A percentile compares a stretch with the other conserved stretches of the same genome.
Conservation (phyloP, 345 rosid genomes). For the Conringia planisiliqua region DNA sequence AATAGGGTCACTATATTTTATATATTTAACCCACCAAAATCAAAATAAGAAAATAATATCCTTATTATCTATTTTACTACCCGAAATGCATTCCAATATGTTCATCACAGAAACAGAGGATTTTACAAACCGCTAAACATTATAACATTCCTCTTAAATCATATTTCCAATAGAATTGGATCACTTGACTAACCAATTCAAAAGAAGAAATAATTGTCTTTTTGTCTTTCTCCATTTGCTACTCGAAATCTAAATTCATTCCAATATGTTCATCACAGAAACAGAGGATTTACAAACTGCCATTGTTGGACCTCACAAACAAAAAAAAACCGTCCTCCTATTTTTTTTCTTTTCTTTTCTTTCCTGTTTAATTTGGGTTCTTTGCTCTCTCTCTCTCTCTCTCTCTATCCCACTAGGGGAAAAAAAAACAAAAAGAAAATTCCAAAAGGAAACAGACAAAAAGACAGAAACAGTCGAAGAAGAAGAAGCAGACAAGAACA, state of each 20-base stretch:
- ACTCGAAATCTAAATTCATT: background rate
- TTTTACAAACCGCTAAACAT: no score
- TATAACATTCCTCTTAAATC: no score
- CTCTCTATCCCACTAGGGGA: slow-evolving; percentile 1
- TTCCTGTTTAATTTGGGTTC: background rate
- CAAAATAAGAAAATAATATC: background rate
- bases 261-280: slow-evolving; percentile 20
- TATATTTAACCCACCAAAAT: background rate
- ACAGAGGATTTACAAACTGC: slow-evolving; percentile 23
- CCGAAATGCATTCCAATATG: background rate
- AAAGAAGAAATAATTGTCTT: background rate
- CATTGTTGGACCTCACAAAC: slow-evolving; percentile 18
- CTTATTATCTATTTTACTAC: background rate
- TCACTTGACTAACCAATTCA: background rate
- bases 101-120: slow-evolving; percentile 14
- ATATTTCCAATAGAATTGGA: background rate
- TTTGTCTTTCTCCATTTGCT: background rate
- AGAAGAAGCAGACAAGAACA: background rate
- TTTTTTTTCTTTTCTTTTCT: background rate
- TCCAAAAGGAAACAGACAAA: slow-evolving; percentile 10
- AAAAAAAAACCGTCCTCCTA: background rate
- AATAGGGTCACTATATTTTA: background rate
- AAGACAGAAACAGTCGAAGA: slow-evolving; percentile 9
- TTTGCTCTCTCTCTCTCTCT: slow-evolving; percentile 1
- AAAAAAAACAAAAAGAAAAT: background rate